Evolutionary conservation across 805 yeast species (phyloP).

Genomic region (Myxozyma lipomycoides): DNA sequence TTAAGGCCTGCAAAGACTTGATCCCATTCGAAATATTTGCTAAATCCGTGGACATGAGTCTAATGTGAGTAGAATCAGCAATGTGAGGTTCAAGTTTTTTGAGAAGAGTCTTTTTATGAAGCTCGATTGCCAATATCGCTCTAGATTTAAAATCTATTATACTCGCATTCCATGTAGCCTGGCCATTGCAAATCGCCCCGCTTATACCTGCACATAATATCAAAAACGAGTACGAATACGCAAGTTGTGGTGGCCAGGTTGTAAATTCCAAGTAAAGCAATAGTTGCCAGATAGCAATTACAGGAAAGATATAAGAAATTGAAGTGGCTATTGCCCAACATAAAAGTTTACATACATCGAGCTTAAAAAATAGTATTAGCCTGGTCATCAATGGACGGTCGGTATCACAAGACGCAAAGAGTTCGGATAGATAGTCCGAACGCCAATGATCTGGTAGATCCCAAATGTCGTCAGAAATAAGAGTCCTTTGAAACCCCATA

Average conservation of each 20-base stretch:
- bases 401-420: neutral
- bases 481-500: neutral
- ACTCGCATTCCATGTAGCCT: neutral
- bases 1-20: neutral
- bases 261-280: neutral
- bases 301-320: neutral
- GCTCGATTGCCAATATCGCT: neutral
- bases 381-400: neutral
- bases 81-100: neutral
- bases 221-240: neutral
- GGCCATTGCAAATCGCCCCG: neutral
- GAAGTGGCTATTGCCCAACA: neutral
- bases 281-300: neutral
- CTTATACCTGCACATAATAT: neutral
- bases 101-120: neutral
- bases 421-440: neutral
- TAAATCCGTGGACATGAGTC: neutral
- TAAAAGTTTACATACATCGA: neutral
- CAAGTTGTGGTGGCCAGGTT: neutral
- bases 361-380: neutral
- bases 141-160: neutral
- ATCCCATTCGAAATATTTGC: neutral
- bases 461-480: neutral
- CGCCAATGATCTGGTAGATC: neutral
- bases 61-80: neutral